A percentile compares a stretch with the other conserved stretches of the same genome.
Conservation (phyloP, 78 protist species). For the Guillardia theta region DNA sequence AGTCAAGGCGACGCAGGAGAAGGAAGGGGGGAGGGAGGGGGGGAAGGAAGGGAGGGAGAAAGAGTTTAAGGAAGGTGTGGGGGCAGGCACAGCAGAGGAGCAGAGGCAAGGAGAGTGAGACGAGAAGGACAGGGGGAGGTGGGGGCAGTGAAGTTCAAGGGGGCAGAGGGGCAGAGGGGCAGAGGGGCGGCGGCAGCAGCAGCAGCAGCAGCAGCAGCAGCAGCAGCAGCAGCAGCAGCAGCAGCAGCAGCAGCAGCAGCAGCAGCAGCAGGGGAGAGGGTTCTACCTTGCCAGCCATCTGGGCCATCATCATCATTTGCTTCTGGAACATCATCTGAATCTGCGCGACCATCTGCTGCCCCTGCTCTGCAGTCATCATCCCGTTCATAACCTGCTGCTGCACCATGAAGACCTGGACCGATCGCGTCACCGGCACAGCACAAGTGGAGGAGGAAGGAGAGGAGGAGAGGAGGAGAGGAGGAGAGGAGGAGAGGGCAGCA, state of each 20-base stretch:
- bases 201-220: neutral
- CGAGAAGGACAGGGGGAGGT: neutral
- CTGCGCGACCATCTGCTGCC: neutral
- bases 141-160: neutral
- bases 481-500: too few relatives aligned
- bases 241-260: neutral
- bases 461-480: too few relatives aligned
- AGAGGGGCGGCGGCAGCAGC: neutral
- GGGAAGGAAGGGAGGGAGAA: neutral
- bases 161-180: neutral
- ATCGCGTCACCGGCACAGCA: too few relatives aligned
- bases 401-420: neutral
- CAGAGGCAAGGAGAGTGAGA: neutral
- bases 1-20: neutral
- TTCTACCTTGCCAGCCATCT: neutral
- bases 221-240: neutral
- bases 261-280: neutral
- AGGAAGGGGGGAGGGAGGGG: neutral
- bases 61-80: neutral
- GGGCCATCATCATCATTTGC: neutral
- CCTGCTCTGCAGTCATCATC: neutral
- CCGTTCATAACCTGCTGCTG: neutral
- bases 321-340: neutral
- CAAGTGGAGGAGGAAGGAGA: too few relatives aligned
- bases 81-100: neutral